phyloP scores from a whole-genome alignment of 2,329 filamentous ascomycete genomes.

The Massarina eburnea region DNA sequence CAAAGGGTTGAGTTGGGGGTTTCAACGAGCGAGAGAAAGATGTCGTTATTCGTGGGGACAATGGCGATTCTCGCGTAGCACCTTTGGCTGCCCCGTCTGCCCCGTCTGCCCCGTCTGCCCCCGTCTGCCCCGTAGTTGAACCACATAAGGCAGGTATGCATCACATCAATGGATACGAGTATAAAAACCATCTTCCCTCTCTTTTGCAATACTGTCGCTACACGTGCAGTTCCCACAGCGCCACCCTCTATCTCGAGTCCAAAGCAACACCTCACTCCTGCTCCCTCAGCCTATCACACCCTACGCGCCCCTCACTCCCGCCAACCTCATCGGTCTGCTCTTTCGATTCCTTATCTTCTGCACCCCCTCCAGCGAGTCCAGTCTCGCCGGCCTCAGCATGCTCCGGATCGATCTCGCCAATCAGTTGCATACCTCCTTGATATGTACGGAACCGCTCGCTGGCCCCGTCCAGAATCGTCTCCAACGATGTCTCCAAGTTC shows the following conservation, averaged over 20 bases:
- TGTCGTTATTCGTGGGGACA: no score
- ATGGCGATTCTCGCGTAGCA: no score
- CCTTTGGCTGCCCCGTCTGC: no score
- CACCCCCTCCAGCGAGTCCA: neutral
- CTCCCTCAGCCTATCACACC: no score
- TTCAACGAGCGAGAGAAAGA: no score
- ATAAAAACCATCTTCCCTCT: neutral
- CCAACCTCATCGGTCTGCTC: neutral
- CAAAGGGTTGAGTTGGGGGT: no score
- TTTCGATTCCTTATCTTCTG: neutral
- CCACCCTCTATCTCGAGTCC: neutral
- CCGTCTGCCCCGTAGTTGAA: neutral
- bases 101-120: no score
- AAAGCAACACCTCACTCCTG: no score
- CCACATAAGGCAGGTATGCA: neutral
- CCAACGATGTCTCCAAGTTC: slow-evolving; percentile 9
- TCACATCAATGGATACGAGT: neutral
- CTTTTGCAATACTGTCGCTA: neutral
- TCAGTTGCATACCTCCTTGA: neutral
- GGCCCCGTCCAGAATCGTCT: slow-evolving; percentile 9
- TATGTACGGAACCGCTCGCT: slow-evolving; percentile 9
- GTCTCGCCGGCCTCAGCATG: neutral
- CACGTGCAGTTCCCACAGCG: neutral
- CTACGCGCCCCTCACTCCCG: neutral
- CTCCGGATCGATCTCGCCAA: neutral